Conservation (phyloP, 371 early-diverging fungal species). For the Syncephalastrum racemosum region DNA sequence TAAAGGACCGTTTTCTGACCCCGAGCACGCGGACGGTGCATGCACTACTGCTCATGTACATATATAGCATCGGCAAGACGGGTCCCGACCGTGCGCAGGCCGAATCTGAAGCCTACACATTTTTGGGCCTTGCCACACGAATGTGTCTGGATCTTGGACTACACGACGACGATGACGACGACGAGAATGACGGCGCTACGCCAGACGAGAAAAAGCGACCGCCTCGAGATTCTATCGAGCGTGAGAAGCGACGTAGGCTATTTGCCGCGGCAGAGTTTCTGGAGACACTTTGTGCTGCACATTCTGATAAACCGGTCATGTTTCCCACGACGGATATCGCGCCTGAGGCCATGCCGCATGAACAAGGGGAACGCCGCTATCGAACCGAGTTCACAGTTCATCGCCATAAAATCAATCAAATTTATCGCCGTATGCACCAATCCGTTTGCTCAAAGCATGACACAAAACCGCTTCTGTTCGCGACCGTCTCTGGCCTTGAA, state of each 20-base stretch:
- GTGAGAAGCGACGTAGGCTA: constrained; percentile 32
- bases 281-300: constrained; percentile 40
- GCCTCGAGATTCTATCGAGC: not conserved
- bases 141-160: constrained; percentile 45
- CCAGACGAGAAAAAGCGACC: not conserved
- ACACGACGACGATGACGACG: constrained; percentile 23
- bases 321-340: constrained; percentile 31
- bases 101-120: constrained; percentile 49
- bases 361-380: constrained; percentile 28
- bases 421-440: constrained; percentile 39
- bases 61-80: constrained; percentile 46
- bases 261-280: constrained; percentile 44
- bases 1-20: constrained; percentile 34
- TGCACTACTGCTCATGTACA: constrained; percentile 47
- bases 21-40: constrained; percentile 43
- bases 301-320: constrained; percentile 45
- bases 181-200: not conserved
- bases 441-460: constrained; percentile 29
- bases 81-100: constrained; percentile 23
- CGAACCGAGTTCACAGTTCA: constrained; percentile 44
- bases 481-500: constrained; percentile 40
- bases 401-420: constrained; percentile 38
- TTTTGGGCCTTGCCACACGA: constrained; percentile 46
- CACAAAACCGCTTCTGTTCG: constrained; percentile 23
- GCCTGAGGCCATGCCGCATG: constrained; percentile 27